These are phyloP conservation scores for Pisolithus albus DNA, from an alignment of 768 basidiomycete species.

Conservation along the genomic window DNA sequence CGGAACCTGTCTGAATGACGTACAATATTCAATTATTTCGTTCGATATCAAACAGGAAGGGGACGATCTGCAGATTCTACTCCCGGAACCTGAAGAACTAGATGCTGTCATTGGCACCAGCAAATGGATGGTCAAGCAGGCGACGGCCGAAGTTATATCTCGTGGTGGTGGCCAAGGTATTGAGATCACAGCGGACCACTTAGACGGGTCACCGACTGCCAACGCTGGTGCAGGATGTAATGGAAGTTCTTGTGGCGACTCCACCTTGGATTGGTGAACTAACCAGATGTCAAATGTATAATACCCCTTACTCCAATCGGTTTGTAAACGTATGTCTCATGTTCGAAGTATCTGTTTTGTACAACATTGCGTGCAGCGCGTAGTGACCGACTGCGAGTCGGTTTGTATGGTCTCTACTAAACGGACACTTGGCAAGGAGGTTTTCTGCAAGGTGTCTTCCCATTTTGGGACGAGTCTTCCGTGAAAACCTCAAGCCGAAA, in stretches of 20 bases:
- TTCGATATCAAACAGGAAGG: slow-evolving; percentile 50
- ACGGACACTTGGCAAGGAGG: no score
- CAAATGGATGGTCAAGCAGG: slow-evolving; percentile 57
- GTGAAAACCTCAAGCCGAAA: no score
- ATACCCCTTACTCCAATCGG: no score
- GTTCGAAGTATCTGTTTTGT: no score
- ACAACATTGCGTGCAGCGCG: no score
- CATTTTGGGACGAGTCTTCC: no score
- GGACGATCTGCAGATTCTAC: slow-evolving; percentile 41
- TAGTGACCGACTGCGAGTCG: no score
- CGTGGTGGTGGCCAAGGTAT: slow-evolving; percentile 23
- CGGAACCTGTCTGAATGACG: slow-evolving; percentile 55
- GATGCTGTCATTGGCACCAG: slow-evolving; percentile 57
- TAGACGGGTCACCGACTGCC: not conserved
- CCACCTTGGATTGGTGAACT: not conserved
- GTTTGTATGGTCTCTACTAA: no score
- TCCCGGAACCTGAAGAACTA: slow-evolving; percentile 45
- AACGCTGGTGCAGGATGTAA: not conserved
- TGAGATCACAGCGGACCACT: slow-evolving; percentile 28
- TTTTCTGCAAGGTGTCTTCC: no score
- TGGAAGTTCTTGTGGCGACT: not conserved
- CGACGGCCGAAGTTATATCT: slow-evolving; percentile 35
- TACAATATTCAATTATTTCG: slow-evolving; percentile 50
- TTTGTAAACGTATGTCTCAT: no score
- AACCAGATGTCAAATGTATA: not conserved